Evolutionary conservation across 495 filamentous ascomycete genomes (phyloP).

Genomic region (Hyphodiscus hymeniophilus): DNA sequence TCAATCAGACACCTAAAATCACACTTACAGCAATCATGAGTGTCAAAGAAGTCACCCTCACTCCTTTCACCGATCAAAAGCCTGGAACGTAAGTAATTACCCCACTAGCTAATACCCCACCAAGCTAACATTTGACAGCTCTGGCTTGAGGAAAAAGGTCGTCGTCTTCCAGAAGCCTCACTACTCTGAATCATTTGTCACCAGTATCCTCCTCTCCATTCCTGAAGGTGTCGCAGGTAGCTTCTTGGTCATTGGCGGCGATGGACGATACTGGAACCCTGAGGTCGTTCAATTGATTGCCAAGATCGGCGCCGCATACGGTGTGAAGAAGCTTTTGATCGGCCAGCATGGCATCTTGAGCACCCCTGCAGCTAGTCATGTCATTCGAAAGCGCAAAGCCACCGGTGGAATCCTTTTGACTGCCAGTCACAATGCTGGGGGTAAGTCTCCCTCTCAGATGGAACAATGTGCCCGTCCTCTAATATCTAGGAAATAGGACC

Average conservation of each 20-base stretch:
- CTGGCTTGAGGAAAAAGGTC: conserved; percentile 97
- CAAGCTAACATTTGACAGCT: conserved; percentile 46
- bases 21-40: conserved; percentile 27
- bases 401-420: conserved; percentile 96
- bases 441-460: conserved; percentile 41
- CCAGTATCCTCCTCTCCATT: conserved; percentile 89
- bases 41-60: conserved; percentile 65
- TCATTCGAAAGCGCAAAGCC: conserved; percentile 87
- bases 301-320: conserved; percentile 93
- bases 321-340: conserved; percentile 96
- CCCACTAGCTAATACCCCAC: conserved; percentile 23
- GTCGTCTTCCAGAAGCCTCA: conserved; percentile 90
- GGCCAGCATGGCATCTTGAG: conserved; percentile 94
- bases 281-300: conserved; percentile 95
- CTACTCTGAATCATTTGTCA: conserved; percentile 92
- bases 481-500: conserved; percentile 52
- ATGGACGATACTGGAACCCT: conserved; percentile 95
- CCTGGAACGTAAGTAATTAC: conserved; percentile 83
- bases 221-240: conserved; percentile 83
- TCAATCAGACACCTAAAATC: conserved; percentile 3
- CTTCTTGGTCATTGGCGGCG: conserved; percentile 94
- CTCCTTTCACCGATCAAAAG: conserved; percentile 89
- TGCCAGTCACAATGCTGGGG: conserved; percentile 95
- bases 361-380: conserved; percentile 89
- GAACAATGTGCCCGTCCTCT: neutral